Evolutionary conservation across 2,329 filamentous ascomycete species (phyloP), one percentile per base, ranked within the genome.

Genomic region (Colletotrichum navitas): DNA sequence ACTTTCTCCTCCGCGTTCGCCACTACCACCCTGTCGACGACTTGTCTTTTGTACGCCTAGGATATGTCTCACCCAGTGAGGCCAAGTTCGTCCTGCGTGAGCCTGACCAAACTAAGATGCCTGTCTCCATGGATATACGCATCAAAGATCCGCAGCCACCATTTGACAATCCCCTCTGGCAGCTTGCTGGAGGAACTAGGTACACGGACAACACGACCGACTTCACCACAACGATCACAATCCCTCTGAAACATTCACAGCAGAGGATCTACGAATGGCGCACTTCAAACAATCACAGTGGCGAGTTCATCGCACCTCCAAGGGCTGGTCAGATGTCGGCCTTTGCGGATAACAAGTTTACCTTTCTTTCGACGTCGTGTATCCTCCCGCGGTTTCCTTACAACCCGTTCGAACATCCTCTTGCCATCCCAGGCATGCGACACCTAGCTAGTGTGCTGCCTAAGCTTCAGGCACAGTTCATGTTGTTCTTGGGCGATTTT

Each of bases 361-460:
- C 94, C 0, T 99, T 99, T 79, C 83, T 98, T 10, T 94, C 95
- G 4, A 96, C 94, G 0, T 97, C 94, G 52, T 99, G 96, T 81
- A 94, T 98, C 77, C 93, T 98, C 76, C 92, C 93, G 14, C 92
- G 94, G 24, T 94, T 98, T 67, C 96, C 96, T 0, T 99, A 99
- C 81, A 93, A 88, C 54, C 93, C 94, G 0, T 81, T 94, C n/a
- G 89, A 94, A 49, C 94, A 98, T 78, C 90, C 95, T 0, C 86
- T 98, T 3, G 88, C 92, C 14, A 93, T 98, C 56, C 92, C 92
- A 0, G 96, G 96, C 0, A 88, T 98, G 77, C 90, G 89, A 64
- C 86, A 94, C 75, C 86, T 99, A 66, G 92, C 93, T 1, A 86
- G 88, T n/a, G 88, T 91, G 55, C 84, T 98, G 5, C 91, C 91